A percentile compares a stretch with the other conserved stretches of the same genome.
Evolutionary conservation across 2,329 filamentous ascomycete species (phyloP).

Genomic region (Trichophyton benhamiae): DNA sequence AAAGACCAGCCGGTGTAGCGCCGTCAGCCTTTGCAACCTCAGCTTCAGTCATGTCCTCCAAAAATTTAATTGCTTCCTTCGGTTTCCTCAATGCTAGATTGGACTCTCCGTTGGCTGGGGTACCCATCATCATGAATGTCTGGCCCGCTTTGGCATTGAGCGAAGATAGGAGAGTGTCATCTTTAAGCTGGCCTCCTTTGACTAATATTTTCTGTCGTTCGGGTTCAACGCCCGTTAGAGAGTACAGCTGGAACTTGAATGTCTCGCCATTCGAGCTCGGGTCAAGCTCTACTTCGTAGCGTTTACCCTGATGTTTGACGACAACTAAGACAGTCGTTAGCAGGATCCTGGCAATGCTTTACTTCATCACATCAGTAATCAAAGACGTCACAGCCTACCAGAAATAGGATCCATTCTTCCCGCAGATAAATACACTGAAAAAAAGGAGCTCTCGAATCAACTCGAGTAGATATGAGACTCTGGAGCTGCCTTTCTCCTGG

Average conservation of each 20-base stretch:
- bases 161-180: conserved; percentile 77
- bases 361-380: not conserved
- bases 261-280: conserved; percentile 72
- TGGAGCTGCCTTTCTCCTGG: not conserved
- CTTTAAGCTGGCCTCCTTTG: conserved; percentile 88
- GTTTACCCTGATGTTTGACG: conserved; percentile 91
- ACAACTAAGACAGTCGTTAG: conserved; percentile 47
- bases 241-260: conserved; percentile 92
- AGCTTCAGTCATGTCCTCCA: conserved; percentile 96
- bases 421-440: not conserved
- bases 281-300: conserved; percentile 88
- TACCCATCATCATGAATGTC: conserved; percentile 93
- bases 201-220: conserved; percentile 92
- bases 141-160: conserved; percentile 78
- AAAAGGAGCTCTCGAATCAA: not conserved
- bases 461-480: not conserved
- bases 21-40: conserved; percentile 73
- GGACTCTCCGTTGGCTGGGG: conserved; percentile 51
- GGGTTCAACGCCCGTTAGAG: conserved; percentile 87
- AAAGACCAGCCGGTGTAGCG: conserved; percentile 73
- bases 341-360: conserved; percentile 15
- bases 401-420: conserved; percentile 44
- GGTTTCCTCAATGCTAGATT: conserved; percentile 54
- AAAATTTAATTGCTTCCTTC: conserved; percentile 70
- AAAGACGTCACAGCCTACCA: conserved; percentile 30